phyloP scores from a whole-genome alignment of 2,329 filamentous ascomycete genomes.

The Mycosphaerella sp. region DNA sequence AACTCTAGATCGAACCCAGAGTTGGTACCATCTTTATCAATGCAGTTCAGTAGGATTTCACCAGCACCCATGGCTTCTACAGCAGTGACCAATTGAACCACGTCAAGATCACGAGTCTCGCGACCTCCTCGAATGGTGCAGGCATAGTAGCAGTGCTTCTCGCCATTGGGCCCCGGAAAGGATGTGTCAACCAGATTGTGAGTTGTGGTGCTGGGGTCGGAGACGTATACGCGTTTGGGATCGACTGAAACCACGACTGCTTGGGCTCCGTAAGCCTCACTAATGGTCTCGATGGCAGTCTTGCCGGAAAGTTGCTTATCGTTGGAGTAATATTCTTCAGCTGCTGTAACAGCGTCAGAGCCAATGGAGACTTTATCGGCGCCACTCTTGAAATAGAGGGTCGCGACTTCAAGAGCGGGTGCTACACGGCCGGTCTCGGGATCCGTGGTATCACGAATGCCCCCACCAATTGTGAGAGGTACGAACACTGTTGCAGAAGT shows the following conservation, averaged over 20 bases:
- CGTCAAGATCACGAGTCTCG: constrained; percentile 89
- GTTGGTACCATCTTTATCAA: constrained; percentile 93
- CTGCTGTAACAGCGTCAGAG: constrained; percentile 86
- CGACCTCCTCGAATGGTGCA: constrained; percentile 95
- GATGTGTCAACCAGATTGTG: constrained; percentile 70
- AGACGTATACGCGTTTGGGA: constrained; percentile 82
- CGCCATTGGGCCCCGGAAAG: constrained; percentile 65
- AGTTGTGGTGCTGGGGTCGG: constrained; percentile 59
- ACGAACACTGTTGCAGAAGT: constrained; percentile 93
- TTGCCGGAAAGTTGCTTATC: constrained; percentile 65
- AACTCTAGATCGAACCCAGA: constrained; percentile 91
- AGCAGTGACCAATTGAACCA: constrained; percentile 76
- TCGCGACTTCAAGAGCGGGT: constrained; percentile 87
- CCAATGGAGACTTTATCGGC: constrained; percentile 98
- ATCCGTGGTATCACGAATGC: constrained; percentile 88
- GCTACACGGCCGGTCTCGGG: constrained; percentile 71
- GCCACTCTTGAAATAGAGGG: constrained; percentile 94
- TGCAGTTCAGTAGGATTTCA: constrained; percentile 94
- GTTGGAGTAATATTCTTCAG: constrained; percentile 77
- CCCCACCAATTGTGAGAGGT: constrained; percentile 88
- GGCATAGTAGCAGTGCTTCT: constrained; percentile 89
- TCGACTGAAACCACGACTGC: constrained; percentile 95
- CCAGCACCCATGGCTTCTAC: constrained; percentile 95
- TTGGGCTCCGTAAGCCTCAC: constrained; percentile 87
- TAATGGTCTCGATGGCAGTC: constrained; percentile 95